Evolutionary conservation across 2,329 filamentous ascomycete genomes (phyloP), one percentile per base, ranked within the genome.

Genomic region (Penicillium sp.): DNA sequence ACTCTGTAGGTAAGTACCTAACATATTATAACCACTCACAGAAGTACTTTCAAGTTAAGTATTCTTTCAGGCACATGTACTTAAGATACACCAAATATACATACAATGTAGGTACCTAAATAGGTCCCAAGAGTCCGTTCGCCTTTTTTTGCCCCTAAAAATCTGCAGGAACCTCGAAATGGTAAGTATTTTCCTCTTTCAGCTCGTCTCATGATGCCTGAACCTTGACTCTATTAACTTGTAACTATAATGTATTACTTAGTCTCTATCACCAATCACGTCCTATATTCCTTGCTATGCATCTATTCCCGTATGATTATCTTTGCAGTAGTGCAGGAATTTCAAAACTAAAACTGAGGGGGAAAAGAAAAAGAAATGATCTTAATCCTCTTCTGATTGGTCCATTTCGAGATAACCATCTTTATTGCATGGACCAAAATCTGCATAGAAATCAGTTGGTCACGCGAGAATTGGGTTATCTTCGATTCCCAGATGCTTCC

Each of bases 161-260:
- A 37, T 24, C 56, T 65, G 62, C 62, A 65, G 62, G 62, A 57
- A 59, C 60, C 63, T 63, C 57, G 55, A 65, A 64, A 24, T 43
- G 63, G 63, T 45, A 65, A 61, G 43, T 16, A n/a, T 24, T 34
- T 18, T 29, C 20, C 38, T 53, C 55, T n/a, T 22, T 35, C 18
- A 22, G 39, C 5, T 35, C 43, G 45, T 55, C 45, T 38, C 52
- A 50, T 55, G 45, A 50, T 50, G 22, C 10, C 20, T 29, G 29
- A 49, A 16, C 32, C 14, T 34, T 16, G 20, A 14, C 13, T 40
- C 39, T 24, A 24, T 40, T 24, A 40, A 40, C 20, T 24, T 40
- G 39, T 24, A 24, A 24, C 39, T 24, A 40, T n/a, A n/a, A n/a
- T n/a, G n/a, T n/a, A n/a, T n/a, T n/a, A n/a, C n/a, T n/a, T n/a